phyloP scores from a whole-genome alignment of 2,329 filamentous ascomycete species.

The Penicillium crustosum region DNA sequence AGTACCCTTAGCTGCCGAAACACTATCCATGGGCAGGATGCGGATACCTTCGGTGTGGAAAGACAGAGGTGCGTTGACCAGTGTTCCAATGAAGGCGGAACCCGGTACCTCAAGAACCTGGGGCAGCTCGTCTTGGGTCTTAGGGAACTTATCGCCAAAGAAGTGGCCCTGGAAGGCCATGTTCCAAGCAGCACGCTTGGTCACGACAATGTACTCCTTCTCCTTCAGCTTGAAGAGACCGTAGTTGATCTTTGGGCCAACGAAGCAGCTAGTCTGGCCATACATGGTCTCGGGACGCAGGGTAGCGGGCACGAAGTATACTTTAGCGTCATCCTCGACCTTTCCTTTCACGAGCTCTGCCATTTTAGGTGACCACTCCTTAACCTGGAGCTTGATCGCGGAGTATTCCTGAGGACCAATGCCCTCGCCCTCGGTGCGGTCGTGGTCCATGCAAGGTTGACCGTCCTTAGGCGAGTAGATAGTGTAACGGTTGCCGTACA shows the following conservation, averaged over 20 bases:
- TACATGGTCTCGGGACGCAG: constrained; percentile 98
- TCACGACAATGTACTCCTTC: constrained; percentile 80
- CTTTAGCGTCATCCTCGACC: constrained; percentile 72
- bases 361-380: constrained; percentile 81
- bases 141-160: constrained; percentile 53
- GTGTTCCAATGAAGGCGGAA: constrained; percentile 79
- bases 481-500: constrained; percentile 89
- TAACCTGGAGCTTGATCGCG: constrained; percentile 83
- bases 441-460: constrained; percentile 85
- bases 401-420: constrained; percentile 89
- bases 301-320: constrained; percentile 90
- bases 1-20: constrained; percentile 90
- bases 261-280: constrained; percentile 93
- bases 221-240: constrained; percentile 79
- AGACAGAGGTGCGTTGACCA: constrained; percentile 86
- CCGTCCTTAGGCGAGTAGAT: constrained; percentile 89
- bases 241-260: constrained; percentile 85
- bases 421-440: constrained; percentile 76
- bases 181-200: constrained; percentile 80
- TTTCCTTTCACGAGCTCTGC: constrained; percentile 71
- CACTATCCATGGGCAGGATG: constrained; percentile 92
- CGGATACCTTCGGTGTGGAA: constrained; percentile 79
- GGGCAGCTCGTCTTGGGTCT: constrained; percentile 68
- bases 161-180: constrained; percentile 95
- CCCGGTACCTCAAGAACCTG: constrained; percentile 74